Conservation (phyloP, 2,329 filamentous ascomycete species). For the Fusarium newnesense region DNA sequence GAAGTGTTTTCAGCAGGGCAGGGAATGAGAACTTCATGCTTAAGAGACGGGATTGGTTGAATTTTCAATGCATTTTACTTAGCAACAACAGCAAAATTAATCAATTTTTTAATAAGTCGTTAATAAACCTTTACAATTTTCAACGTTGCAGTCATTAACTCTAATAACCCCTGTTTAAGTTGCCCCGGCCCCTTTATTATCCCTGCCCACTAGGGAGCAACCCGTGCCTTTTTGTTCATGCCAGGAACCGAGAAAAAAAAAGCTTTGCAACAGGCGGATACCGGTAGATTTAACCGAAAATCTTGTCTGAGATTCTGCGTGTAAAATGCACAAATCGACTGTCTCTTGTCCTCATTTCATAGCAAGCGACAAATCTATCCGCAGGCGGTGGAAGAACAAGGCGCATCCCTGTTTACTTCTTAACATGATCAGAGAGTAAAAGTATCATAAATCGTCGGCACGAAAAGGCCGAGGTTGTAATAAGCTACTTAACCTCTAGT, state of each 20-base stretch:
- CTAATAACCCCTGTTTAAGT: slow-evolving; percentile 20
- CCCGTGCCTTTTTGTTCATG: slow-evolving; percentile 15
- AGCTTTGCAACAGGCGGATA: slow-evolving; percentile 13
- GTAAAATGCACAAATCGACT: neutral
- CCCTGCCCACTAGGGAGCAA: slow-evolving; percentile 24
- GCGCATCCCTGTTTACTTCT: slow-evolving; percentile 10
- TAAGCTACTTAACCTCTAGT: neutral
- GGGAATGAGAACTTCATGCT: neutral
- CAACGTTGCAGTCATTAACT: slow-evolving; percentile 9
- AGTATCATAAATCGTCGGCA: slow-evolving; percentile 5
- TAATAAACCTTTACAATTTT: neutral
- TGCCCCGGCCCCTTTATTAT: slow-evolving; percentile 25
- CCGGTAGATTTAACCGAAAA: slow-evolving; percentile 5
- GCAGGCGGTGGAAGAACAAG: neutral
- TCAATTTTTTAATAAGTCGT: neutral
- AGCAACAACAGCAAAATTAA: neutral
- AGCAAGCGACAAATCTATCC: neutral
- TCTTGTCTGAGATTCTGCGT: neutral
- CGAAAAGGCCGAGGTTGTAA: neutral
- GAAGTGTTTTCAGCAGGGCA: slow-evolving; percentile 5
- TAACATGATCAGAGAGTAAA: neutral
- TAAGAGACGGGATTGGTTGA: neutral
- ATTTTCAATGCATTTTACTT: neutral
- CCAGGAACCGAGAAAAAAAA: slow-evolving; percentile 20
- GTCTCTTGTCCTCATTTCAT: neutral